Base-by-base conservation (phyloP, 2,329 filamentous ascomycete species). In the Pseudocercospora musae region DNA sequence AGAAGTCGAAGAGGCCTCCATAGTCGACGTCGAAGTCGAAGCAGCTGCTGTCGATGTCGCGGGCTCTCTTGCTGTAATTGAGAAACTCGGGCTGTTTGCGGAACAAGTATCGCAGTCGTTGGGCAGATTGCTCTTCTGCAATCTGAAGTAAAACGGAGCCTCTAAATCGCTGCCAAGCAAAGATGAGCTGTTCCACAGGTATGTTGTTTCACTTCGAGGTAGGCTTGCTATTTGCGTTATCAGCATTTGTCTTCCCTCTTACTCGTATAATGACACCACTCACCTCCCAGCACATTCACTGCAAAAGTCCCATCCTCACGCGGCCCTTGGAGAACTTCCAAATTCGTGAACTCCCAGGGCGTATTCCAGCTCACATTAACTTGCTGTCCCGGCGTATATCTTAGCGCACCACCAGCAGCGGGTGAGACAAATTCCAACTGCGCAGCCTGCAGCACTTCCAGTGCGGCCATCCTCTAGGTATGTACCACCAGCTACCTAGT, bases 351-450 rank as follows among this genome's bases (percentile, higher is more conserved):
- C 5, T 61, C 40, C 23, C 54, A 65, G 13, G 65, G 65, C 37
- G 63, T 64, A 48, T 46, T 64, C 65, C 65, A 67, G 21, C 53
- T 57, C 11, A 67, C 61, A 44, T 59, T 59, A 21, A 67, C 57
- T 18, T 49, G 53, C 40, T 63, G 49, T 15, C 62, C 58, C 13
- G 44, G 31, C 23, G 60, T 53, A 33, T 60, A 61, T 15, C 40
- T 49, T 25, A 49, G 18, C 42, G n/a, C 25, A 49, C 49, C 20
- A 11, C 52, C 57, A 10, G 21, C 18, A 21, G 21, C 25, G 15
- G 62, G 56, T 21, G 62, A 58, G 11, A 60, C 29, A 18, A 64
- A 64, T 27, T 25, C 48, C 42, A 64, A 50, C 23, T 64, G 48
- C 23, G 62, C 54, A 46, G 62, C 59, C 44, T 59, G 54, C 48